A percentile compares a stretch with the other conserved stretches of the same genome.
Evolutionary conservation across 768 basidiomycete species (phyloP).

Genomic region (Trametes cinnabarina): DNA sequence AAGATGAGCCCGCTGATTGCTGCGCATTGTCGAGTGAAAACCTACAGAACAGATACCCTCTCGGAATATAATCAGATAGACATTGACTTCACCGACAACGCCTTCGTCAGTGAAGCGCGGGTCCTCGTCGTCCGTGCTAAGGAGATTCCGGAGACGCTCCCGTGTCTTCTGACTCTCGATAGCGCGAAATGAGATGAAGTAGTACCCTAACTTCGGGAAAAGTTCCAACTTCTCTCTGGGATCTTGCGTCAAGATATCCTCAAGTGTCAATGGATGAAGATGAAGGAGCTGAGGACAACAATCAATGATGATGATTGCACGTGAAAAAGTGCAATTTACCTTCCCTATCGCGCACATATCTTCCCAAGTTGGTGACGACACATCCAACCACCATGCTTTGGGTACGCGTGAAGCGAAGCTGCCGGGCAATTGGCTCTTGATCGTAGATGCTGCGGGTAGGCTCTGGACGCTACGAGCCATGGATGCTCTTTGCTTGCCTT

Average conservation of each 20-base stretch:
- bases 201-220: slow-evolving; percentile 87
- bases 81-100: slow-evolving; percentile 68
- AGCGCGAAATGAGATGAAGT: slow-evolving; percentile 85
- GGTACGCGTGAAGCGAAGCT: slow-evolving; percentile 24
- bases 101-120: slow-evolving; percentile 36
- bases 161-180: slow-evolving; percentile 57
- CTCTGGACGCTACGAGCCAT: background rate
- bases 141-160: slow-evolving; percentile 35
- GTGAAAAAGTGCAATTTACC: slow-evolving; percentile 38
- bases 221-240: slow-evolving; percentile 89
- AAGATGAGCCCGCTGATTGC: background rate
- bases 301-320: background rate
- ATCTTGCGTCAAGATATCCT: slow-evolving; percentile 90
- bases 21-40: slow-evolving; percentile 10
- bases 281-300: slow-evolving; percentile 59
- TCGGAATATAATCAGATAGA: slow-evolving; percentile 87
- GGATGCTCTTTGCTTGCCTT: slow-evolving; percentile 44
- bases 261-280: slow-evolving; percentile 88
- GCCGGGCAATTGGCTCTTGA: background rate
- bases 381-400: slow-evolving; percentile 88
- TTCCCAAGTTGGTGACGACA: slow-evolving; percentile 82
- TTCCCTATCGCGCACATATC: slow-evolving; percentile 86
- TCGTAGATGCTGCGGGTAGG: background rate
- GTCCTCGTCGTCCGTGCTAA: slow-evolving; percentile 22
- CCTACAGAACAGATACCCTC: slow-evolving; percentile 81